Evolutionary conservation across 2,329 filamentous ascomycete species (phyloP), one percentile per base, ranked within the genome.

Genomic region (Cercospora sojina): DNA sequence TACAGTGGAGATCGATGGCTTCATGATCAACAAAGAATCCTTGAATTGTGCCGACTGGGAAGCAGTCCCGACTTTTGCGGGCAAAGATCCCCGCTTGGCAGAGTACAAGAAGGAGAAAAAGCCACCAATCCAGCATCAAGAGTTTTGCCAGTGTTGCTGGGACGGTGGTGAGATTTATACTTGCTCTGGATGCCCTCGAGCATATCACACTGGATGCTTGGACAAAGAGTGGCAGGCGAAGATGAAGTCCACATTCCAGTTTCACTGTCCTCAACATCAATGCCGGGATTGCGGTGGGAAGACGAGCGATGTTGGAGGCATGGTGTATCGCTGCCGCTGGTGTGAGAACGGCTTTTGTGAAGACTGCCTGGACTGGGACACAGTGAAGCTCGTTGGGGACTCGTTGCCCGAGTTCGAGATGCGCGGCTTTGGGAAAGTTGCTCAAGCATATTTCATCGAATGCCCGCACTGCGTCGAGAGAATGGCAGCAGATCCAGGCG

Each of bases 281-380:
- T 88, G 86, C 68, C 74, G 71, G 2, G 81, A 84, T 47, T 88
- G 86, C 66, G 76, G 77, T 1, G 84, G 84, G 70, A 84, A 83
- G 64, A 85, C 85, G 0, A 74, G 74, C 0, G 80, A 83, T 35
- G 82, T 81, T 2, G 83, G 82, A 1, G 83, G 82, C 12, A 75
- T 85, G 64, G 78, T 84, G 27, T 83, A 82, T 73, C 80, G 83
- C 23, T 88, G 86, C 71, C 79, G 84, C 8, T 86, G 81, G 79
- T 89, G 86, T 68, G 81, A 83, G 29, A 76, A 77, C 2, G 85
- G 82, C 0, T 87, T 81, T 70, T 89, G 86, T 70, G 86, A 88
- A 64, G 83, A 87, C 53, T 88, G 86, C 70, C 73, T 88, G 0
- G 81, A 87, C 57, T 87, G 83, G 76, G 79, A 83, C 3, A 77